Evolutionary conservation across 768 basidiomycete species (phyloP), one percentile per base, ranked within the genome.

Genomic region (Mycena rosella): DNA sequence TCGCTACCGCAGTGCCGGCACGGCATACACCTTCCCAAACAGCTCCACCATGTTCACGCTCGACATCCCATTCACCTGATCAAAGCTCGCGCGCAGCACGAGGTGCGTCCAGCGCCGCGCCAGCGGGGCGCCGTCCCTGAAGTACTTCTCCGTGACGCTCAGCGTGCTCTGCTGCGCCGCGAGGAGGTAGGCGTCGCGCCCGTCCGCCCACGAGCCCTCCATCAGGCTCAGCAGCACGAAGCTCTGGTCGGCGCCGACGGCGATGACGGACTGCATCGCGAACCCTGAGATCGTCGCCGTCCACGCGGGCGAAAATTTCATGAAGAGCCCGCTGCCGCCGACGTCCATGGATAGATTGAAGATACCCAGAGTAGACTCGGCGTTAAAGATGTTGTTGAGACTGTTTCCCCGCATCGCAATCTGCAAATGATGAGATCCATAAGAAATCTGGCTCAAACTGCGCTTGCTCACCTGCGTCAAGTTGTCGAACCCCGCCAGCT

Each of bases 41-140:
- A 63, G 34, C 14, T 63, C 24, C 17, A 44, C 53, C 22, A 20
- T 10, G 27, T 20, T n/a, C 52, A 36, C 26, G 0, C 26, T 3
- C 22, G 20, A 3, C 18, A 8, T 36, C 7, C 20, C 20, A 18
- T 38, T 45, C 40, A 1, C 34, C 11, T 0, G 30, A 32, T n/a
- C 27, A 20, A 27, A 22, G 24, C 22, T 24, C 45, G 45, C 14
- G 45, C 22, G 45, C 22, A 65, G 56, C 18, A 58, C 40, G 7
- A 65, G 45, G 27, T 65, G 56, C 14, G 55, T 51, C 63, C 62
- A 63, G 30, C 22, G 53, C 24, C 62, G 53, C 6, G 44, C 62
- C 38, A 63, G 47, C 11, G 45, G 54, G 5, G 44, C 62, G 10
- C 53, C 45, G 13, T 51, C n/a, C 15, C 62, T 54, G 22, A 63